phyloP scores from a whole-genome alignment of 2,329 filamentous ascomycete genomes.

The Penicillium fuscoglaucum region DNA sequence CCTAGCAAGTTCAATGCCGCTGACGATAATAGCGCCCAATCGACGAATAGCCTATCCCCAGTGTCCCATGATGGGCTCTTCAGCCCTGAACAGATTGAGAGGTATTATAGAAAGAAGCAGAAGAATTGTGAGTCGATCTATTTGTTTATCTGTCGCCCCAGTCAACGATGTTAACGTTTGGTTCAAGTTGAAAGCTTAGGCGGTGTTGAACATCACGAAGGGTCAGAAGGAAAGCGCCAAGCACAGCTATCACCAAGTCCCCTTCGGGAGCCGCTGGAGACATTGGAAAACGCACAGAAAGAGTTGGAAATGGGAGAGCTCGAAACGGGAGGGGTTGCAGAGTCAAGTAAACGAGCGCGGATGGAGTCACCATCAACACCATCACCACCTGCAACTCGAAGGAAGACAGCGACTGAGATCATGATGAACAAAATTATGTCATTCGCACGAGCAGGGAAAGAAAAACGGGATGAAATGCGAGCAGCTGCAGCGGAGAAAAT shows the following conservation, averaged over 20 bases:
- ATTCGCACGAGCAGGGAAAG: background rate
- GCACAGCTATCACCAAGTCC: background rate
- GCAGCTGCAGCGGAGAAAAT: background rate
- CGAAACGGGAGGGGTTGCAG: background rate
- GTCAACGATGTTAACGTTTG: background rate
- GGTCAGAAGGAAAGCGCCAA: background rate
- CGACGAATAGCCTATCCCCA: background rate
- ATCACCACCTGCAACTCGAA: background rate
- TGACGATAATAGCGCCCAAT: slow-evolving; percentile 2
- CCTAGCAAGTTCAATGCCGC: background rate
- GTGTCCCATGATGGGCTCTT: background rate
- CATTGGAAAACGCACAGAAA: background rate
- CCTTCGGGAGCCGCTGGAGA: background rate
- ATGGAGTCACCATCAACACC: background rate
- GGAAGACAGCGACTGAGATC: background rate
- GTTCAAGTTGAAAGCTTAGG: background rate
- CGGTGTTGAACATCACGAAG: background rate
- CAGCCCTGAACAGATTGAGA: background rate
- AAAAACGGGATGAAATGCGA: background rate
- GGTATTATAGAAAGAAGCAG: background rate
- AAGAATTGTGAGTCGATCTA: background rate
- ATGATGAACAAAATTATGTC: background rate
- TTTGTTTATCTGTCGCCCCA: background rate
- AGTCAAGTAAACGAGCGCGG: background rate
- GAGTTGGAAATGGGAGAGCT: background rate